Percentiles rank a stretch among this genome's conserved stretches.
phyloP scores from a whole-genome alignment of 2,329 filamentous ascomycete genomes.

The Dactylonectria estremocensis region DNA sequence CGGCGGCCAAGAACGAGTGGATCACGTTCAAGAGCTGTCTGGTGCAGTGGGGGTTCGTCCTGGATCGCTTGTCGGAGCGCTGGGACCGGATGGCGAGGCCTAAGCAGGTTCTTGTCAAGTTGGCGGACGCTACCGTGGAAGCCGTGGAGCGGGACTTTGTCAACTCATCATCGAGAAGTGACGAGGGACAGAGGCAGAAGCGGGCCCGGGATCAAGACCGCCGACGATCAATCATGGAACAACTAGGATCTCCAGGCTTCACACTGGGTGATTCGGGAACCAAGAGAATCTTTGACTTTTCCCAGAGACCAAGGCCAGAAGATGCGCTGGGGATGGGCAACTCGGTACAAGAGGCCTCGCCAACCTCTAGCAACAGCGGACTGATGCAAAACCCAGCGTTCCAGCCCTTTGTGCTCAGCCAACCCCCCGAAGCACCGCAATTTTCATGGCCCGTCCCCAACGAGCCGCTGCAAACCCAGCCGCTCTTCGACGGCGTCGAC shows the following conservation, averaged over 20 bases:
- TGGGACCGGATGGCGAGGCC: conserved; percentile 35
- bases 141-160: conserved; percentile 26
- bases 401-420: not conserved
- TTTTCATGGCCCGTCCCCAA: conserved; percentile 7
- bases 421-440: not conserved
- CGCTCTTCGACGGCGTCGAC: conserved; percentile 12
- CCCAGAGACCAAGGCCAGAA: not conserved
- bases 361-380: conserved; percentile 5
- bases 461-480: not conserved
- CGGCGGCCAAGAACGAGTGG: conserved; percentile 36
- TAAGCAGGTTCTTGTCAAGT: conserved; percentile 27
- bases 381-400: not conserved
- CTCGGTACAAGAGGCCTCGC: not conserved
- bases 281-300: not conserved
- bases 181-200: conserved; percentile 25
- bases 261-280: not conserved
- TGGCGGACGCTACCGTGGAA: conserved; percentile 33
- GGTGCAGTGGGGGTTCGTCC: conserved; percentile 40
- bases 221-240: conserved; percentile 26
- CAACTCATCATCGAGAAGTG: conserved; percentile 9
- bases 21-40: conserved; percentile 43
- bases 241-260: conserved; percentile 12
- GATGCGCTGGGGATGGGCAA: not conserved
- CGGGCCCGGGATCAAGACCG: conserved; percentile 14
- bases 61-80: conserved; percentile 34